Conservation (phyloP, 2,329 filamentous ascomycete species). For the Pezicula neosporulosa region DNA sequence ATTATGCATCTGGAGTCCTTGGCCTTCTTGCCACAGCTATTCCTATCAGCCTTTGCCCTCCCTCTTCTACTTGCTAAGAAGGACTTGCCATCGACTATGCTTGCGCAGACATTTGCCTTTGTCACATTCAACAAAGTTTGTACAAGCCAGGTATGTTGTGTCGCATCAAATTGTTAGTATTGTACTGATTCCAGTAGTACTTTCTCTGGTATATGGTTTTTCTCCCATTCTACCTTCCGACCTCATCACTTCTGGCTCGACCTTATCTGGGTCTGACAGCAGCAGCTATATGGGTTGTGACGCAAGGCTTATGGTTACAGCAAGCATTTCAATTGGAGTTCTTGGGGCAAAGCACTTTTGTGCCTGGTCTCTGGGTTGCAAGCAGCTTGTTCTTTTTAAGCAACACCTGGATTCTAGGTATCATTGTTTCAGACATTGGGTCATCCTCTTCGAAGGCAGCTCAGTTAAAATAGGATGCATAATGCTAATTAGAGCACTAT, state of each 20-base stretch:
- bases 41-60: constrained; percentile 74
- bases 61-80: constrained; percentile 75
- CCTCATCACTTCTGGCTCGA: constrained; percentile 65
- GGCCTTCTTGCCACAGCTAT: constrained; percentile 84
- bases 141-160: constrained; percentile 77
- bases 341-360: constrained; percentile 76
- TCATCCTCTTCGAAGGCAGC: not conserved
- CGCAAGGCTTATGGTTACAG: constrained; percentile 74
- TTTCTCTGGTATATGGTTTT: constrained; percentile 98
- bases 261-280: constrained; percentile 62
- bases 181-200: constrained; percentile 55
- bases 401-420: constrained; percentile 83
- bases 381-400: constrained; percentile 77
- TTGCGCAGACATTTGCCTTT: constrained; percentile 95
- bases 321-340: constrained; percentile 77
- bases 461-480: too few species aligned
- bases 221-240: constrained; percentile 83
- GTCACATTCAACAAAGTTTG: constrained; percentile 99
- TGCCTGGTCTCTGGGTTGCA: constrained; percentile 76
- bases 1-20: constrained; percentile 63
- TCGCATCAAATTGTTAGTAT: not conserved
- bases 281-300: constrained; percentile 67
- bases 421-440: constrained; percentile 67
- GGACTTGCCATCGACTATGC: constrained; percentile 78
- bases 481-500: too few species aligned